phyloP scores from a whole-genome alignment of 306 rosid species.

The Senna siamea region DNA sequence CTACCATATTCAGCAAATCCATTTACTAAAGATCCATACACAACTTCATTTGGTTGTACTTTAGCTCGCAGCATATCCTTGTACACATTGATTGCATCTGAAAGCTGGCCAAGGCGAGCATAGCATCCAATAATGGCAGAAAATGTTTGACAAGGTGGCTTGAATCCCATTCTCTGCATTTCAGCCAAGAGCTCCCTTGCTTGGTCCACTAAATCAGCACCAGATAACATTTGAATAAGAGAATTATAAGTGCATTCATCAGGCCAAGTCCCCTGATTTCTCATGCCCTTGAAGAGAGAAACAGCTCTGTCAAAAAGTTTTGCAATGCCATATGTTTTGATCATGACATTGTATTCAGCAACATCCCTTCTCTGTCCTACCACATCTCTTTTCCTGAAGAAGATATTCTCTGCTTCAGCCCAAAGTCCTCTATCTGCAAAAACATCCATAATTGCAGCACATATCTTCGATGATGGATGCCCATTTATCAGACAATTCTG shows the following conservation, averaged over 20 bases:
- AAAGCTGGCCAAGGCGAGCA: slow-evolving; percentile 73
- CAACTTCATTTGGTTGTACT: slow-evolving; percentile 71
- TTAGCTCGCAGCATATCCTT: slow-evolving; percentile 63
- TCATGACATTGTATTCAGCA: slow-evolving; percentile 80
- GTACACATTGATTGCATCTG: slow-evolving; percentile 65
- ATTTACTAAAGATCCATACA: slow-evolving; percentile 81
- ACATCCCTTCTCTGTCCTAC: slow-evolving; percentile 57
- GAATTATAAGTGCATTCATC: slow-evolving; percentile 81
- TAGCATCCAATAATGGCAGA: slow-evolving; percentile 80
- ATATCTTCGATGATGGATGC: slow-evolving; percentile 54
- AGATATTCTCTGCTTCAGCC: slow-evolving; percentile 75
- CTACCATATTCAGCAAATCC: slow-evolving; percentile 87
- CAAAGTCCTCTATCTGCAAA: slow-evolving; percentile 86
- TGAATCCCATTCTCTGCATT: slow-evolving; percentile 74
- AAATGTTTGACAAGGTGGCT: slow-evolving; percentile 66
- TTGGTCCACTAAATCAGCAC: slow-evolving; percentile 70
- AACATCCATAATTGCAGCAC: slow-evolving; percentile 72
- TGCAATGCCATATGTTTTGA: slow-evolving; percentile 85
- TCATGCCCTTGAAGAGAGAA: slow-evolving; percentile 75
- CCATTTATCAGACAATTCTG: slow-evolving; percentile 52
- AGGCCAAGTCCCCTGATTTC: slow-evolving; percentile 77
- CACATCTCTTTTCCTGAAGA: slow-evolving; percentile 55
- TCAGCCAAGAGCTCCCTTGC: slow-evolving; percentile 67
- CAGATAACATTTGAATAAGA: slow-evolving; percentile 83
- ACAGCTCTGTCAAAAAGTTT: slow-evolving; percentile 73